Conservation (phyloP, 441 rosid species). For the Arabidopsis hybrid region DNA sequence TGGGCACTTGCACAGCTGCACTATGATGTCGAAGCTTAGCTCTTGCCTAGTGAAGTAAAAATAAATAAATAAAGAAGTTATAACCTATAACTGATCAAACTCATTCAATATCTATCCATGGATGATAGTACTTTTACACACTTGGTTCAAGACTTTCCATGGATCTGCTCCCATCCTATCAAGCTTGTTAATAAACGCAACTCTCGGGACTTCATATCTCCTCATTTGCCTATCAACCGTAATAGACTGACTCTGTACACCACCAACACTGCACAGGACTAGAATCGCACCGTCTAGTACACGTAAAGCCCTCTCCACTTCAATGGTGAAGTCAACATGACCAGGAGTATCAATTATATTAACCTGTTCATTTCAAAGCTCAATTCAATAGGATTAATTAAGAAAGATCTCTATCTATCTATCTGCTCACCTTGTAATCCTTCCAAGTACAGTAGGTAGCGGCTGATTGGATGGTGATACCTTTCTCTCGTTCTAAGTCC, state of each 20-base stretch:
- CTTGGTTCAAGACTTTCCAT: conserved; percentile 97
- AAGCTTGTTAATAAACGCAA: conserved; percentile 95
- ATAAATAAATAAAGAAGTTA: neutral
- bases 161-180: conserved; percentile 99
- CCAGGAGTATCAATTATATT: conserved; percentile 98
- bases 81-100: neutral
- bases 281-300: conserved; percentile 97
- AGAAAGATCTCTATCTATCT: neutral
- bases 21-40: conserved; percentile 91
- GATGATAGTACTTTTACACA: conserved; percentile 26
- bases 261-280: conserved; percentile 97
- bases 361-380: conserved; percentile 50
- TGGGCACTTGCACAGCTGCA: conserved; percentile 96
- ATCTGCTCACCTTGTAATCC: conserved; percentile 68
- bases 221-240: conserved; percentile 99
- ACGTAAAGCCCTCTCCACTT: conserved; percentile 97
- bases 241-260: conserved; percentile 99
- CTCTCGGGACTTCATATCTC: conserved; percentile 92
- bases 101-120: neutral
- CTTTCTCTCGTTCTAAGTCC: conserved; percentile 97
- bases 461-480: conserved; percentile 96
- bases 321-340: conserved; percentile 97
- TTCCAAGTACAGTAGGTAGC: conserved; percentile 98
- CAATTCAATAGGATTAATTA: neutral
- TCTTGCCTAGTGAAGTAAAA: conserved; percentile 68